Evolutionary conservation across 2,329 filamentous ascomycete species (phyloP).

Genomic region (Phialemoniopsis sp.): DNA sequence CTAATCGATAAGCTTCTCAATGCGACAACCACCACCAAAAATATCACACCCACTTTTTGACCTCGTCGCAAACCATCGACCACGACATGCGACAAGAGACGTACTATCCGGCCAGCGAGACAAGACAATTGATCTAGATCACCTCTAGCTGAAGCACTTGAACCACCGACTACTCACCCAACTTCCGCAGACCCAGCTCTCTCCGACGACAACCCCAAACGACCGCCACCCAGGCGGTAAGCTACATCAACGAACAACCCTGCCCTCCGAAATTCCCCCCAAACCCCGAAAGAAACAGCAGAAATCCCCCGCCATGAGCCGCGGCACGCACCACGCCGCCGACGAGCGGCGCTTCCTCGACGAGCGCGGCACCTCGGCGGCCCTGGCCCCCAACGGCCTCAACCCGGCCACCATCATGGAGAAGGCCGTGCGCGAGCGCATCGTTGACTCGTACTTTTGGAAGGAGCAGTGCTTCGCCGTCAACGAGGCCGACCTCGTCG

Average conservation of each 20-base stretch:
- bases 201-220: too few relatives aligned
- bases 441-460: slow-evolving; percentile 95
- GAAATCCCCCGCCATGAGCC: neutral
- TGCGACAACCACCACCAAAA: too few relatives aligned
- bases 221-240: too few relatives aligned
- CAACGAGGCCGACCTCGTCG: slow-evolving; percentile 78
- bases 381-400: slow-evolving; percentile 77
- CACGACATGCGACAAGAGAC: too few relatives aligned
- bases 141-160: too few relatives aligned
- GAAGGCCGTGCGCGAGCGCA: slow-evolving; percentile 91
- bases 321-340: slow-evolving; percentile 55
- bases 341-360: slow-evolving; percentile 83
- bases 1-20: neutral
- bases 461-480: slow-evolving; percentile 98
- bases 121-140: too few relatives aligned
- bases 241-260: neutral
- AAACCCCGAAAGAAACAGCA: neutral
- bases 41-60: too few relatives aligned
- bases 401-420: slow-evolving; percentile 96
- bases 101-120: too few relatives aligned
- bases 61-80: too few relatives aligned
- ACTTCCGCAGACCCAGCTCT: too few relatives aligned
- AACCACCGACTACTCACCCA: too few relatives aligned
- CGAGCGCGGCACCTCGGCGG: slow-evolving; percentile 76
- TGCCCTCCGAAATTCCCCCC: neutral